Base-by-base conservation (phyloP, 208 protist genomes). In the Wallacemonas collosoma region DNA sequence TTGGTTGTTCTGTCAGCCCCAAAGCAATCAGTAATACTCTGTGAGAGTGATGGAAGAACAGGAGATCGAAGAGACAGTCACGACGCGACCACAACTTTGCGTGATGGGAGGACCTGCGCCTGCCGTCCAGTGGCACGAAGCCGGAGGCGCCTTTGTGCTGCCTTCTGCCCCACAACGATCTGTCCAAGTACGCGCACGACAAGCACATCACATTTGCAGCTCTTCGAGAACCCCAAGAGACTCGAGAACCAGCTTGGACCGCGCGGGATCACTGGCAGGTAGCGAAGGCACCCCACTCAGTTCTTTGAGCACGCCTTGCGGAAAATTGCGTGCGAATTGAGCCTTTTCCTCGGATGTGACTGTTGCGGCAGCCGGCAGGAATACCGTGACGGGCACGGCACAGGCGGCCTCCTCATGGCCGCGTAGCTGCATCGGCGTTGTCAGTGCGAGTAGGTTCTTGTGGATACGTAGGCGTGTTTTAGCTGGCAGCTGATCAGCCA, bases 141-240 rank as follows among this genome's bases (percentile, higher is more conserved):
- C 26, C 26, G 26, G 26, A 26, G 26, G 26, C 26, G 0, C 26
- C 26, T 26, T 26, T 26, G 26, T 26, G 26, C 26, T 26, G 26
- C 26, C 26, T 26, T 26, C 26, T 26, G 0, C 26, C 26, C 26
- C 26, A 26, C 26, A 1, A 26, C 26, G 26, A 26, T 26, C 0
- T 26, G 26, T 26, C 26, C 26, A 26, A 26, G 26, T 26, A 26
- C 26, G 26, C 26, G 26, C 26, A 26, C 26, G 26, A 53, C 11
- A 41, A 11, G 44, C 63, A 73, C 14, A 63, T 68, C 66, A 39
- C 17, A 63, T 71, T 15, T 75, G 72, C 3, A 88, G 71, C 39
- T 85, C 74, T 7, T 76, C 82, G 5, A 94, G 72, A 63, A 94
- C 45, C 3, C 75, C 62, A 53, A 88, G 80, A 17, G 82, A 70